Conservation (phyloP, 352 stramenopile genomes). For the Globisporangium megalacanthum region DNA sequence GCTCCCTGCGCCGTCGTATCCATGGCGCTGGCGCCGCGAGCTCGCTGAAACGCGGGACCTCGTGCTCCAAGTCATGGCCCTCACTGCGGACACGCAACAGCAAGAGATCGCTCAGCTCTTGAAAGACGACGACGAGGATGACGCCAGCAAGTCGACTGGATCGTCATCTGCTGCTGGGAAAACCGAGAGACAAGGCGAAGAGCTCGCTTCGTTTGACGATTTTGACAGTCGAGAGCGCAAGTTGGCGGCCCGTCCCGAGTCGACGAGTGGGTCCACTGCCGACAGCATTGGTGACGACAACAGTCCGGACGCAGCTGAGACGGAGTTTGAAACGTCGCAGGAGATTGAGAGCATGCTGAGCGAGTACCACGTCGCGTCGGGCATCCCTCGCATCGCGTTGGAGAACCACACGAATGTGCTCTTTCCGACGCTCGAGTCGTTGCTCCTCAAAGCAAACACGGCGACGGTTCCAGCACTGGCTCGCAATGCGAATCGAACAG, state of each 20-base stretch:
- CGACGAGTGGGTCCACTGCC: background rate
- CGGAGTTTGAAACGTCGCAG: constrained; percentile 17
- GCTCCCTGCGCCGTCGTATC: constrained; percentile 39
- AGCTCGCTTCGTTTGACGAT: no score
- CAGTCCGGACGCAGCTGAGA: background rate
- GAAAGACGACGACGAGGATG: background rate
- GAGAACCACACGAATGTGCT: constrained; percentile 19
- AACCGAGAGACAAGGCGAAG: background rate
- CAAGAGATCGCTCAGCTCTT: constrained; percentile 1
- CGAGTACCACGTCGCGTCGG: constrained; percentile 54
- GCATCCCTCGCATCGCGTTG: constrained; percentile 34
- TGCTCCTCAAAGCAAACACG: constrained; percentile 12
- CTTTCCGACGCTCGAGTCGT: constrained; percentile 30
- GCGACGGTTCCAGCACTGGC: background rate
- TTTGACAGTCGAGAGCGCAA: background rate
- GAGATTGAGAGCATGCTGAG: constrained; percentile 26
- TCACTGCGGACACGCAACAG: constrained; percentile 7
- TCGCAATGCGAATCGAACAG: background rate
- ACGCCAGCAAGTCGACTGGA: background rate
- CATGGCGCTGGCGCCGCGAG: constrained; percentile 34
- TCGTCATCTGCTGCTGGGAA: no score
- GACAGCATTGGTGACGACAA: constrained; percentile 1
- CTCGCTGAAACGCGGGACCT: constrained; percentile 22
- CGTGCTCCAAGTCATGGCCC: constrained; percentile 21
- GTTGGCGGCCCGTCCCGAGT: background rate